Evolutionary conservation across 805 yeast genomes (phyloP), one percentile per base, ranked within the genome.

Genomic region (Saccharomycopsis fermentans): DNA sequence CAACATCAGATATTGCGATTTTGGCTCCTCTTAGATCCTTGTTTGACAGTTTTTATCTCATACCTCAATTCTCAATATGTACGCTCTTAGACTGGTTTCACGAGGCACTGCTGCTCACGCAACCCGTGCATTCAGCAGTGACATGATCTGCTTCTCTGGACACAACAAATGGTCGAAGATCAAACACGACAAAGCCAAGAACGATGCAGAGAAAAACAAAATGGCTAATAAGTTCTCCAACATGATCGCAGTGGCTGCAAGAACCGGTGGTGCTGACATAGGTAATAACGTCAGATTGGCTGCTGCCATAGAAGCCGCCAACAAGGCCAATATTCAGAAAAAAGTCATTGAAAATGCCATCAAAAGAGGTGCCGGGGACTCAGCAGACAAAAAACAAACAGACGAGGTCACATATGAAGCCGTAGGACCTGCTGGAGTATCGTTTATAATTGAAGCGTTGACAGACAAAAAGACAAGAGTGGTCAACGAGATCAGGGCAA

Each of bases 141-240:
- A 43, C 29, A 24, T 24, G 26, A 29, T 43, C 14, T 43, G 50
- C 14, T 43, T 36, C 12, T 83, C 90, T 0, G 99, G 99, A 1
- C 99, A 92, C 70, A 86, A 89, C 39, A 92, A 91, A 71, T 92
- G 99, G 99, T 88, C 95, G 50, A 89, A 87, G 54, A 92, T 94
- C 65, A 87, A 90, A 68, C 97, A 90, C 68, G 94, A 87, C 68
- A 92, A 92, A 72, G 96, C 96, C 58, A 88, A 89, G 63, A 90
- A 90, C 67, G 99, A 92, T 72, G 87, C 90, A 21, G 82, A 79
- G 59, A 84, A 81, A 69, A 84, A 89, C 60, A 79, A 82, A 58
- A 75, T 82, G 32, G 83, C 89, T 4, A 86, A 84, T 65, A 81
- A 83, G 64, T 75, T 87, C 66, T 86, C 97, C 5, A 79, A 82